Conservation (phyloP, 2,329 filamentous ascomycete genomes). For the Aspergillus fumigatiaffinis region DNA sequence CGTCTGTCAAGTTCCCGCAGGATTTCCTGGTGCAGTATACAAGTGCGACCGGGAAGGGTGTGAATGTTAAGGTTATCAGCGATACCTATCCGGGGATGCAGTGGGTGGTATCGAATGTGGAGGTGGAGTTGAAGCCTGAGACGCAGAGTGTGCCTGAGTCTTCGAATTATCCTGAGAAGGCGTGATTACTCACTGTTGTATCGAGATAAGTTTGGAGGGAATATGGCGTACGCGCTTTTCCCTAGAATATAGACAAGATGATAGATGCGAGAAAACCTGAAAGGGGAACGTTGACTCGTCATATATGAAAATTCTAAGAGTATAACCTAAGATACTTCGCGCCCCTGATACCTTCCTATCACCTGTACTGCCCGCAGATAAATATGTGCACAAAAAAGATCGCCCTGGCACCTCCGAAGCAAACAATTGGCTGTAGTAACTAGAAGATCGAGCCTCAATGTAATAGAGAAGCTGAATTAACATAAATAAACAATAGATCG, state of each 20-base stretch:
- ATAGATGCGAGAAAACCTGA: background rate
- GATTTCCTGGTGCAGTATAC: constrained; percentile 13
- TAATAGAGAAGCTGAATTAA: background rate
- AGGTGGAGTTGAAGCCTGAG: constrained; percentile 43
- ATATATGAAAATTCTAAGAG: background rate
- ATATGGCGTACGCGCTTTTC: background rate
- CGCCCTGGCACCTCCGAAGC: background rate
- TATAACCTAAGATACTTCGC: background rate
- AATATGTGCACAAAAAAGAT: background rate
- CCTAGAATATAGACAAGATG: background rate
- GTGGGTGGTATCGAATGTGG: constrained; percentile 52
- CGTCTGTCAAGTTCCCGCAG: constrained; percentile 30
- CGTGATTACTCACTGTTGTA: background rate
- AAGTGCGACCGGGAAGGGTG: constrained; percentile 50
- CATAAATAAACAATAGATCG: background rate
- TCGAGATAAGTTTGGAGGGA: background rate
- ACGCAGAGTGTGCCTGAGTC: constrained; percentile 14
- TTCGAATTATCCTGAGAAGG: constrained; percentile 13
- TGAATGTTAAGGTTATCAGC: constrained; percentile 75
- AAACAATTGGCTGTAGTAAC: background rate
- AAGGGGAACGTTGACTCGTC: background rate
- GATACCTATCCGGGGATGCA: constrained; percentile 81
- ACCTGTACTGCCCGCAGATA: background rate
- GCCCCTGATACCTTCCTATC: background rate
- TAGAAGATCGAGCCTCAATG: background rate